phyloP scores from a whole-genome alignment of 2,329 filamentous ascomycete species.

The Cordyceps militaris region DNA sequence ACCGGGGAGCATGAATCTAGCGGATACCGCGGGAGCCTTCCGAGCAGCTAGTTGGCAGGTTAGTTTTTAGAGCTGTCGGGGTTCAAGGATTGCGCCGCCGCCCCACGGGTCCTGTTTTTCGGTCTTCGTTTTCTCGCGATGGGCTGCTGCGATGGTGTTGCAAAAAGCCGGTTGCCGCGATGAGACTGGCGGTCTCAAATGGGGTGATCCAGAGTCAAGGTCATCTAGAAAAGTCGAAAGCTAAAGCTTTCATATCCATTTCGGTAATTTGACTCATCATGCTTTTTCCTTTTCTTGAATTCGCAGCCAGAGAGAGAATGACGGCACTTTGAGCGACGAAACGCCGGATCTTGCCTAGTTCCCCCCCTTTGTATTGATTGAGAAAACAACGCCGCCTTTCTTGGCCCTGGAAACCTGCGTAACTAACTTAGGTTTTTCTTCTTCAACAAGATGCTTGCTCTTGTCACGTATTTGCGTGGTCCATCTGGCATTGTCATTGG shows the following conservation, averaged over 20 bases:
- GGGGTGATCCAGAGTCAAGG: neutral
- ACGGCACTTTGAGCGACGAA: neutral
- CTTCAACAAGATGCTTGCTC: neutral
- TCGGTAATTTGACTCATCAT: neutral
- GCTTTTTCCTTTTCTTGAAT: too few species aligned
- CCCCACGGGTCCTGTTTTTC: neutral
- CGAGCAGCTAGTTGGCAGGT: neutral
- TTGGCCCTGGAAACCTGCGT: too few species aligned
- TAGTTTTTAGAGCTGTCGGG: neutral
- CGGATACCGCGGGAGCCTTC: slow-evolving; percentile 7
- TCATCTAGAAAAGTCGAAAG: neutral
- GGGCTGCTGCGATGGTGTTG: neutral
- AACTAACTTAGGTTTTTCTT: neutral
- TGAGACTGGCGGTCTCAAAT: neutral
- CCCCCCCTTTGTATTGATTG: neutral
- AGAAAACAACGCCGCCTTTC: slow-evolving; percentile 1
- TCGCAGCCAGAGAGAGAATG: neutral
- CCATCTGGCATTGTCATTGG: neutral
- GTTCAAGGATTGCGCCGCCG: neutral
- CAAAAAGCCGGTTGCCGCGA: neutral
- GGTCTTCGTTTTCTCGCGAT: neutral
- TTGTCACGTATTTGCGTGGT: neutral
- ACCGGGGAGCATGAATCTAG: neutral
- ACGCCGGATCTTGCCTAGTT: slow-evolving; percentile 1
- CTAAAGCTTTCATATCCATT: neutral